Evolutionary conservation across 495 filamentous ascomycete species (phyloP), one percentile per base, ranked within the genome.

Genomic region (Chaetomium tenue): DNA sequence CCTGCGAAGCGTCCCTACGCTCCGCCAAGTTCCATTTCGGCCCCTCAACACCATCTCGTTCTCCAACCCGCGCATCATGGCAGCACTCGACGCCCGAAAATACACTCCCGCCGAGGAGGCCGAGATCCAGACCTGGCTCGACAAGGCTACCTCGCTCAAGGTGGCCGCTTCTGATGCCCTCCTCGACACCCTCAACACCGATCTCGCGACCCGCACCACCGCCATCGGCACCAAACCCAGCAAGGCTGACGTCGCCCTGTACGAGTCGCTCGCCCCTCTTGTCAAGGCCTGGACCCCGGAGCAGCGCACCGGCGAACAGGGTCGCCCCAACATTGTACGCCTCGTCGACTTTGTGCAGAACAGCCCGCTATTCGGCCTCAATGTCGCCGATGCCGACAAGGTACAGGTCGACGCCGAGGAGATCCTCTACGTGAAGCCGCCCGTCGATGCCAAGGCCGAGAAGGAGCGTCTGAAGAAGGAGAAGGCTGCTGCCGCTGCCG

Each of bases 341-440:
- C 90, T 88, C 71, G 77, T 96, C 67, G 94, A 97, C 76, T 96
- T 97, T 72, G 89, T 98, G 63, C 94, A 98, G 80, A 96, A 95
- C 78, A 85, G 89, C 55, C 83, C 86, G 0, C 63, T 93, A 53
- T 95, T 96, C 69, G 84, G 84, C 8, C 81, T 97, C 62, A 83
- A 82, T 63, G 78, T 96, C 58, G 77, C 81, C 56, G 86, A 89
- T 51, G 82, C 80, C 62, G 89, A 97, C 73, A 97, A 94, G 81
- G 79, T 98, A 68, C 77, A 77, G 66, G 84, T 98, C 59, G 88
- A 98, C 71, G 74, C 85, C 60, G 86, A 90, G 66, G 87, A 96
- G 70, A 85, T 98, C 63, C 77, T 88, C 62, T 92, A 91, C 77
- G 84, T 91, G 67, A 90, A 89, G 75, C 89, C 90, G 68, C 88